A percentile compares a stretch with the other conserved stretches of the same genome.
Evolutionary conservation across 2,329 filamentous ascomycete species (phyloP).

Genomic region (Cercospora brassicicola): DNA sequence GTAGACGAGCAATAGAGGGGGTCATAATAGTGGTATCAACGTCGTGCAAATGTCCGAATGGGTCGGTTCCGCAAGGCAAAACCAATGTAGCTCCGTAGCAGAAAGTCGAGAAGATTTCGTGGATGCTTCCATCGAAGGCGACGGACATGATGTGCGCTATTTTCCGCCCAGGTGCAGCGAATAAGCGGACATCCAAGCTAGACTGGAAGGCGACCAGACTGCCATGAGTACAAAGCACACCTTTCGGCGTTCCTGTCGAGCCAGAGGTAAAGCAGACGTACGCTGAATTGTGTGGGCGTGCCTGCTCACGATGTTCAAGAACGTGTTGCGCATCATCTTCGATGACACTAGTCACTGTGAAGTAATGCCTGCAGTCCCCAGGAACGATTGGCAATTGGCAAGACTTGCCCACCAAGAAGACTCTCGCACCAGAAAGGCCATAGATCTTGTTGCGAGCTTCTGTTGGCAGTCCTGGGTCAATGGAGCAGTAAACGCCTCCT

Average conservation of each 20-base stretch:
- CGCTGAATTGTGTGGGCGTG: not conserved
- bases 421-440: not conserved
- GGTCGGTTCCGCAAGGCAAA: not conserved
- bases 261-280: slow-evolving; percentile 13
- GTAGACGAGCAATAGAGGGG: not conserved
- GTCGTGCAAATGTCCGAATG: not conserved
- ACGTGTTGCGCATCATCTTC: not conserved
- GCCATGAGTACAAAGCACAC: slow-evolving; percentile 4
- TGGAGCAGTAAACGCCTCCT: not conserved
- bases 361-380: not conserved
- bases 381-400: not conserved
- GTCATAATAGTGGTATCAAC: not conserved
- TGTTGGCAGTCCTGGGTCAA: not conserved
- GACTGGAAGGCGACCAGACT: slow-evolving; percentile 9
- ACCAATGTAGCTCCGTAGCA: slow-evolving; percentile 6
- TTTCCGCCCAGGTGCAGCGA: not conserved
- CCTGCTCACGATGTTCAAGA: not conserved
- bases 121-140: slow-evolving; percentile 6
- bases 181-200: slow-evolving; percentile 2
- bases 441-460: not conserved
- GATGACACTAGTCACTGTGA: not conserved
- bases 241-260: slow-evolving; percentile 5
- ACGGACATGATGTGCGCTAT: slow-evolving; percentile 12
- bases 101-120: slow-evolving; percentile 4
- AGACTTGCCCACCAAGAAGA: not conserved